These are phyloP conservation scores for Cantharellus anzutake DNA, from an alignment of 768 basidiomycete genomes.

Conservation along the genomic window DNA sequence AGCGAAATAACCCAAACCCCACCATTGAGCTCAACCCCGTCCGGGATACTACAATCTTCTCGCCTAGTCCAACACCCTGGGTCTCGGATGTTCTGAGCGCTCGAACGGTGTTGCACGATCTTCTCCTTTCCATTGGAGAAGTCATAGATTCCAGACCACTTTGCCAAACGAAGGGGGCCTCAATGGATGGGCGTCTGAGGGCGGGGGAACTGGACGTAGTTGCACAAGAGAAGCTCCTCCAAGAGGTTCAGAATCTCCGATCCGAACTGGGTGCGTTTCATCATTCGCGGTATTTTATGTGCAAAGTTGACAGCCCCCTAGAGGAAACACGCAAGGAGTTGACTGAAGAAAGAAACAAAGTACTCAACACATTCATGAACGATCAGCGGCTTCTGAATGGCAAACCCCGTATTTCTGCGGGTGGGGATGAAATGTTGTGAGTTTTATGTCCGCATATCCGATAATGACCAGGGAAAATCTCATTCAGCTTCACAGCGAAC, in stretches of 20 bases:
- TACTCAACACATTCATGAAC: not conserved
- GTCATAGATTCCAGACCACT: not conserved
- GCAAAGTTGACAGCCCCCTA: not conserved
- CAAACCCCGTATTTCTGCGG: not conserved
- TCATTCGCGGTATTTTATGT: not conserved
- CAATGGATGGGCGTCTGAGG: not conserved
- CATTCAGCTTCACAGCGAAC: not conserved
- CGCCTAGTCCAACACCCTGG: constrained; percentile 13
- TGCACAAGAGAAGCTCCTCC: constrained; percentile 24
- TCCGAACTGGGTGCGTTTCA: constrained; percentile 35
- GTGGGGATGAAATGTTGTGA: not conserved
- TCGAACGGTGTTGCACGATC: constrained; percentile 26
- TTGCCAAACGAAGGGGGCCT: not conserved
- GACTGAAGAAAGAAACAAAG: not conserved
- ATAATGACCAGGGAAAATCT: not conserved
- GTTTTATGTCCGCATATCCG: not conserved
- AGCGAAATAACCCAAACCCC: constrained; percentile 13
- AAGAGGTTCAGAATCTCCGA: constrained; percentile 30
- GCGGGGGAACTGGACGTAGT: not conserved
- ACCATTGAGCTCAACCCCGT: constrained; percentile 24
- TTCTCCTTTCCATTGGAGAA: constrained; percentile 24
- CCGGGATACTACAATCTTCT: constrained; percentile 32
- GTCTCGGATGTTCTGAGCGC: constrained; percentile 27
- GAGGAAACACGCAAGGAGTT: not conserved
- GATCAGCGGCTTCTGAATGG: not conserved